Conservation (phyloP, 441 rosid species). For the Pelargonium cotyledonis region DNA sequence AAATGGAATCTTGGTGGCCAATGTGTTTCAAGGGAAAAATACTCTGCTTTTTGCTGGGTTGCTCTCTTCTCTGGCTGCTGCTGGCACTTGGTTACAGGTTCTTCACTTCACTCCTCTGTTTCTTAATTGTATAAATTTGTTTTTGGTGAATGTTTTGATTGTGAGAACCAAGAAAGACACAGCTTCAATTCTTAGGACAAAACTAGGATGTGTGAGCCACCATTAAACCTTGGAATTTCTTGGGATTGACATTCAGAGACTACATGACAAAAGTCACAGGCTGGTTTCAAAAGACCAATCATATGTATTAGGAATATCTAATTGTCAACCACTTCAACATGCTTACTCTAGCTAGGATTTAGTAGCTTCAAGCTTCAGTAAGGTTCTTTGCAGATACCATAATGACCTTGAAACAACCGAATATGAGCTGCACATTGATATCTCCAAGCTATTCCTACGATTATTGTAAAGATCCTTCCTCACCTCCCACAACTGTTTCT, state of each 20-base stretch:
- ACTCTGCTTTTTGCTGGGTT: slow-evolving; percentile 80
- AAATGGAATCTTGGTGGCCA: slow-evolving; percentile 81
- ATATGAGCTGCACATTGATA: background rate
- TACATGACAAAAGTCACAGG: background rate
- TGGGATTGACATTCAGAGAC: background rate
- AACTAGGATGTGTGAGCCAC: background rate
- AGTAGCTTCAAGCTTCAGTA: background rate
- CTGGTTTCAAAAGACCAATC: background rate
- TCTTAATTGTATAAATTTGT: too few species aligned
- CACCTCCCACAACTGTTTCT: background rate
- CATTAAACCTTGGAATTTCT: background rate
- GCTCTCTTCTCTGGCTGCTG: slow-evolving; percentile 86
- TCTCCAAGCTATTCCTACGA: background rate
- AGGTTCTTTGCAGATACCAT: too few species aligned
- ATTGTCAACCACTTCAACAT: background rate
- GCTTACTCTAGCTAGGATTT: background rate
- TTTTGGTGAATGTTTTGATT: too few species aligned
- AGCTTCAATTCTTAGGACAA: too few species aligned
- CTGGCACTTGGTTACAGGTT: slow-evolving; percentile 99
- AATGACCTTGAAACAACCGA: background rate
- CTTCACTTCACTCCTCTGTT: slow-evolving; percentile 29
- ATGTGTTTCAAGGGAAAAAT: slow-evolving; percentile 83
- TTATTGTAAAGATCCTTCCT: background rate
- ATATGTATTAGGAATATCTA: background rate
- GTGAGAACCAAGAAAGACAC: slow-evolving; percentile 29